A percentile compares a stretch with the other conserved stretches of the same genome.
phyloP scores from a whole-genome alignment of 2,329 filamentous ascomycete species.

The Aplosporella prunicola region DNA sequence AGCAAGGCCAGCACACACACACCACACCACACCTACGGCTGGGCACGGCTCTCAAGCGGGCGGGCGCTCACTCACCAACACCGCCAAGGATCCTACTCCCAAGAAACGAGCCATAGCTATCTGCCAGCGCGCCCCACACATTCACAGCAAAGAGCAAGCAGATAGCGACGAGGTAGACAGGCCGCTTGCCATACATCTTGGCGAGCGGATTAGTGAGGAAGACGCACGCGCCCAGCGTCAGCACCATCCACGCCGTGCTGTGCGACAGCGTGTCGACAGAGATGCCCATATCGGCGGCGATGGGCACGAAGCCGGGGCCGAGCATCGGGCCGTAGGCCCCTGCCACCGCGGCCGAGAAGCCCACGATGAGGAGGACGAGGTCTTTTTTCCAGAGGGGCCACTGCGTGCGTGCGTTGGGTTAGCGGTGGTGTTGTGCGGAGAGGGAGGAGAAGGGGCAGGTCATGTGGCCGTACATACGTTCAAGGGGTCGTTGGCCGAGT shows the following conservation, averaged over 20 bases:
- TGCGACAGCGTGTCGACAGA: conserved; percentile 36
- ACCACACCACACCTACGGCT: not conserved
- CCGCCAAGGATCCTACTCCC: conserved; percentile 39
- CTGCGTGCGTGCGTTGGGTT: conserved; percentile 13
- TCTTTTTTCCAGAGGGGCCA: conserved; percentile 82
- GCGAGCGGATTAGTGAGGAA: conserved; percentile 45
- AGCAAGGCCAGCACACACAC: not conserved
- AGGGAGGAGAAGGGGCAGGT: not conserved
- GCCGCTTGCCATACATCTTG: conserved; percentile 41
- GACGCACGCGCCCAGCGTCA: conserved; percentile 39
- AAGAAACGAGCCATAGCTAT: conserved; percentile 37
- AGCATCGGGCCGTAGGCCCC: conserved; percentile 46
- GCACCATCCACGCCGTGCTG: conserved; percentile 40
- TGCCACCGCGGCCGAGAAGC: conserved; percentile 39
- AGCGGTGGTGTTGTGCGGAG: not conserved
- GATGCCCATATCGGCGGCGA: conserved; percentile 36
- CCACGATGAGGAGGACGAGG: conserved; percentile 54
- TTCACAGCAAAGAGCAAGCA: conserved; percentile 39
- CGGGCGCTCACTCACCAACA: conserved; percentile 19
- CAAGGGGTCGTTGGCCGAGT: conserved; percentile 42
- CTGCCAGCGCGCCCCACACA: conserved; percentile 39
- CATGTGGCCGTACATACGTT: conserved; percentile 27
- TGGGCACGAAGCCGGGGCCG: conserved; percentile 40
- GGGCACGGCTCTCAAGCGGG: too few relatives aligned
- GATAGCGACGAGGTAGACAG: conserved; percentile 41